Evolutionary conservation across 164 flowering plant species (phyloP).

Genomic region (Sextonia rubra): DNA sequence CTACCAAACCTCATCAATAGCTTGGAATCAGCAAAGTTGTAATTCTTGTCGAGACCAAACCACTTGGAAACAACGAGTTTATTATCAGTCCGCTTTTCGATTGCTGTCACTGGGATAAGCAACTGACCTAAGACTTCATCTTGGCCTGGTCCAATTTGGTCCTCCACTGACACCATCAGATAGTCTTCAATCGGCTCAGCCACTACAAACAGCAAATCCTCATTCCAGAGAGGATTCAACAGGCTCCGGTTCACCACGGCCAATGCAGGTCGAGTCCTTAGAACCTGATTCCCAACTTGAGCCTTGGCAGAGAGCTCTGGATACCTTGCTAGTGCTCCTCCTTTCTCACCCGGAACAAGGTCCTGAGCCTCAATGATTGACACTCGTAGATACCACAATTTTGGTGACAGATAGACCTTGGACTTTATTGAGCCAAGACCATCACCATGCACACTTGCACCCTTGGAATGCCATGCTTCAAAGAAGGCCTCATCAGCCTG

Average conservation of each 20-base stretch:
- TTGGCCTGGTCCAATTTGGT: conserved; percentile 43
- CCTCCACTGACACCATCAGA: conserved; percentile 57
- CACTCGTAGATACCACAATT: conserved; percentile 32
- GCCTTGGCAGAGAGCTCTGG: conserved; percentile 28
- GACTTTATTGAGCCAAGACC: conserved; percentile 25
- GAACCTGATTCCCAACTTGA: conserved; percentile 29
- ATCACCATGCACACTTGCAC: conserved; percentile 22
- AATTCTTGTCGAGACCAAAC: conserved; percentile 54
- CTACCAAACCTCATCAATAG: conserved; percentile 44
- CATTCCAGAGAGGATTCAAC: conserved; percentile 56
- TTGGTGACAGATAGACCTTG: conserved; percentile 33
- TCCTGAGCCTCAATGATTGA: conserved; percentile 33
- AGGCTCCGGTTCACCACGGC: conserved; percentile 17
- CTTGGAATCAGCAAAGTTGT: conserved; percentile 25
- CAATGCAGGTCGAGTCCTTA: conserved; percentile 18
- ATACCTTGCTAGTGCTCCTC: conserved; percentile 14
- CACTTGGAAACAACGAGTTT: conserved; percentile 55
- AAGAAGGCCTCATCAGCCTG: conserved; percentile 91
- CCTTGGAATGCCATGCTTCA: conserved; percentile 81
- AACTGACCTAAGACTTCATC: conserved; percentile 65
- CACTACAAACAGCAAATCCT: conserved; percentile 47
- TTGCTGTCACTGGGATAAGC: conserved; percentile 39
- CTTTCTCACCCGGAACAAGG: conserved; percentile 24
- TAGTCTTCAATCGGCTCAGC: conserved; percentile 31
- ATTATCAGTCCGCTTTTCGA: conserved; percentile 57